Evolutionary conservation across 164 flowering plant species (phyloP).

Genomic region (Tetrastigma voinierianum): DNA sequence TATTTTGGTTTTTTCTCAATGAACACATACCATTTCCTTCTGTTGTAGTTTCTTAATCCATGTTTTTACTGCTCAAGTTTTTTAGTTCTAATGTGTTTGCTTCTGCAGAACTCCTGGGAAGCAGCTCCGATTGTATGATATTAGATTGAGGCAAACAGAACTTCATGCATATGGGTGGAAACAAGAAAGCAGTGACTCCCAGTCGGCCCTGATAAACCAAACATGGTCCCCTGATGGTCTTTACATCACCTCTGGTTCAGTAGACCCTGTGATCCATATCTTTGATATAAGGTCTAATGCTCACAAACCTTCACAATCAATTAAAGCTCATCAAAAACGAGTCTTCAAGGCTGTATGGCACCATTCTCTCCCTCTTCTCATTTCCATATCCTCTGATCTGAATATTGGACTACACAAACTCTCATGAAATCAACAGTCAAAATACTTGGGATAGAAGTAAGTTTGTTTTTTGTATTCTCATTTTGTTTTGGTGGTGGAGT

Average conservation of each 20-base stretch:
- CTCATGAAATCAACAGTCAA: background rate
- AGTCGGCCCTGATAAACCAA: conserved; percentile 89
- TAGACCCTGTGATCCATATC: conserved; percentile 82
- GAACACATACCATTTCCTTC: too few relatives aligned
- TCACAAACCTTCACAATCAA: conserved; percentile 69
- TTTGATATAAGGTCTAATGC: conserved; percentile 84
- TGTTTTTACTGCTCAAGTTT: background rate
- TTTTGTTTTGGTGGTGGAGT: conserved; percentile 2
- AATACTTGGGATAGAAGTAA: background rate
- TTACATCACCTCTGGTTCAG: conserved; percentile 81
- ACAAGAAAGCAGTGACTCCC: conserved; percentile 92
- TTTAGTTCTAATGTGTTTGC: background rate
- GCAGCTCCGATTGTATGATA: conserved; percentile 84
- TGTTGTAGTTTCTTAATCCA: background rate
- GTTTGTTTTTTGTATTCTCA: background rate
- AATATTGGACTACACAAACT: conserved; percentile 82
- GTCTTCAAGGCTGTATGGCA: conserved; percentile 94
- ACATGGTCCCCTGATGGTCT: conserved; percentile 96
- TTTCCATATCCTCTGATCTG: conserved; percentile 89
- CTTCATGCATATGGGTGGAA: conserved; percentile 86
- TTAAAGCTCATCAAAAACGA: conserved; percentile 87
- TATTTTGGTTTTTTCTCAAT: too few relatives aligned
- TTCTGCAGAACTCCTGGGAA: conserved; percentile 64
- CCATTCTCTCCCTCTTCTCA: conserved; percentile 64
- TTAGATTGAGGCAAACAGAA: conserved; percentile 69